Evolutionary conservation across 1,284 basidiomycete genomes (phyloP).

Genomic region (Puccinia triticina): DNA sequence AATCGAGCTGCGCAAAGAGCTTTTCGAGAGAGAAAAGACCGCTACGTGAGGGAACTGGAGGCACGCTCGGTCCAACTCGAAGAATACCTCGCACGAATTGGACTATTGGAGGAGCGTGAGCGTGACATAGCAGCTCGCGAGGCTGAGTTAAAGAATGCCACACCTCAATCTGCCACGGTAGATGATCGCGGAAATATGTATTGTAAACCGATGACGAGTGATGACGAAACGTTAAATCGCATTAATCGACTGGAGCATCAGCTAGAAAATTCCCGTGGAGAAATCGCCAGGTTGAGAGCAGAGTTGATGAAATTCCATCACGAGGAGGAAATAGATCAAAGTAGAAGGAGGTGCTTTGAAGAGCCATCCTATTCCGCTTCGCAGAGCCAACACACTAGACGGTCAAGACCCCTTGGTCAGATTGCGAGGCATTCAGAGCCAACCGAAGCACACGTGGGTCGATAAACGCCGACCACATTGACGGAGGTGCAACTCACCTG

Average conservation of each 20-base stretch:
- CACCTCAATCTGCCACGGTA: neutral
- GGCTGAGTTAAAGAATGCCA: neutral
- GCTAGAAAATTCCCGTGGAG: neutral
- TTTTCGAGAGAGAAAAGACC: conserved; percentile 43
- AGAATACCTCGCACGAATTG: conserved; percentile 22
- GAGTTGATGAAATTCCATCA: conserved; percentile 10
- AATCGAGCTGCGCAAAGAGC: conserved; percentile 51
- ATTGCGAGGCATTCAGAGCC: conserved; percentile 7
- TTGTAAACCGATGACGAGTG: neutral
- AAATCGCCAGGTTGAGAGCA: conserved; percentile 19
- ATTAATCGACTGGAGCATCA: conserved; percentile 26
- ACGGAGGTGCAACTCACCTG: too few species aligned
- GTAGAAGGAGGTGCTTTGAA: neutral
- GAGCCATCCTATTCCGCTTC: neutral
- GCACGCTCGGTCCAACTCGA: conserved; percentile 30
- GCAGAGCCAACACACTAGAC: neutral
- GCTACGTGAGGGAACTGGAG: conserved; percentile 46
- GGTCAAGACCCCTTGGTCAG: neutral
- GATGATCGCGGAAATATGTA: neutral
- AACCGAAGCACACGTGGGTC: neutral
- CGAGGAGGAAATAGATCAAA: conserved; percentile 8
- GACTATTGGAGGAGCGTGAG: conserved; percentile 34
- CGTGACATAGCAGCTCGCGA: conserved; percentile 30
- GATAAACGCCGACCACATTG: neutral
- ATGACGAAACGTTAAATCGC: neutral